Evolutionary conservation across 2,329 filamentous ascomycete genomes (phyloP), one percentile per base, ranked within the genome.

Genomic region (Xylaria sp.): DNA sequence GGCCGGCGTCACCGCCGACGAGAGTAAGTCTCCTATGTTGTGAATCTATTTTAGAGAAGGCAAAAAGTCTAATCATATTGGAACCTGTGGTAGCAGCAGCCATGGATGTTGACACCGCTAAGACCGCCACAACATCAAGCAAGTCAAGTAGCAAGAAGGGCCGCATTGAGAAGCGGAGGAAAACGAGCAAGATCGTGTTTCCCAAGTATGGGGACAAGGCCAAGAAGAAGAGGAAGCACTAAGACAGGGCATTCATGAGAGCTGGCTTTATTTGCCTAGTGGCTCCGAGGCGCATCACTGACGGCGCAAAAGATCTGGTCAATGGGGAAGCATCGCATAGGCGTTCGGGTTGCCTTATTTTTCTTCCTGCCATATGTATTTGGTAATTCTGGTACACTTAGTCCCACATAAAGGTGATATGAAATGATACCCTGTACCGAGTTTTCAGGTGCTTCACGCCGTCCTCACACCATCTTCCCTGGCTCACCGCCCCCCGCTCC

Each of bases 171-270:
- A 89, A 87, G 80, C 80, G 81, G 72, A 82, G 78, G 68, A 78
- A 77, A 66, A 85, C 83, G 74, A 85, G 82, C 40, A 80, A 80
- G 62, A 87, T 89, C 62, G 84, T 87, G 21, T 89, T 89, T 64
- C 80, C 80, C 54, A 86, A 82, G 70, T 87, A 83, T 71, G 81
- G 81, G 63, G 82, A 85, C 60, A 80, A 79, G 66, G 78, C 76
- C 55, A 76, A 76, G 66, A 60, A 78, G 71, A 82, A 80, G 75
- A 72, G 70, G 67, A 75, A 71, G 66, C 68, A 68, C 60, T 70
- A 71, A 64, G 11, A 21, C 11, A 38, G 21, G 48, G 25, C 9
- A 13, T 38, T 23, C 13, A 49, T 29, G 15, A 17, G 29, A 40
- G 17, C 6, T 17, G 6, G n/a, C 19, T 37, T 19, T 37, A 5